Evolutionary conservation across 2,329 filamentous ascomycete species (phyloP), one percentile per base, ranked within the genome.

Genomic region (Fusarium sp.): DNA sequence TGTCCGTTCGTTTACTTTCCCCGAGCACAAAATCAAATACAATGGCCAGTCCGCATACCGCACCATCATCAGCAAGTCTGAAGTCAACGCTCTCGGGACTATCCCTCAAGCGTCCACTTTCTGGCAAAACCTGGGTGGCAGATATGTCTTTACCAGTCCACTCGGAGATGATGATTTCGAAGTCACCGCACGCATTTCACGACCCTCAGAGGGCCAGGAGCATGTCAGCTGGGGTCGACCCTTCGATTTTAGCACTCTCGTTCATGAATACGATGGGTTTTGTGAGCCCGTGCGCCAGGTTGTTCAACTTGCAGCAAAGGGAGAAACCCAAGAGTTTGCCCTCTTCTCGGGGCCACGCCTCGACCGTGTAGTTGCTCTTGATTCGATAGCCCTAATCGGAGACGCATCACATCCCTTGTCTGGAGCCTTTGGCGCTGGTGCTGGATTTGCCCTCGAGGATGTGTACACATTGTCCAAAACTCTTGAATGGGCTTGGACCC

Each of bases 361-460:
- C 4, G 72, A 74, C 7, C 70, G 61, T 5, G 71, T 77, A 4
- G 71, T 77, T 11, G 51, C 63, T 4, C 24, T 68, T 3, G 39
- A 42, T 10, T 40, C 53, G 6, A 69, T 87, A 4, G 86, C 83
- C 7, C 78, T 88, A 6, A 81, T 88, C 1, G 86, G 86, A 10
- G 86, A 88, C 66, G 82, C 85, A 0, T 87, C 85, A 2, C 86
- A 88, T 71, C 84, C 86, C 1, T 78, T 87, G 0, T 85, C 84
- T 0, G 84, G 84, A 1, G 79, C 79, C 0, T 82, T 82, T 40
- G 80, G 80, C 1, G 78, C 80, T 0, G 80, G 80, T 0, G 79
- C 80, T 0, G 79, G 78, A 0, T 81, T 81, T n/a, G 79, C 78
- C 4, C 71, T 81, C 46, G 78, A 81, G 53, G 76, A 78, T 24